Percentiles rank a stretch among this genome's conserved stretches.
Evolutionary conservation across 2,329 filamentous ascomycete species (phyloP).

Genomic region (Orbilia oligospora): DNA sequence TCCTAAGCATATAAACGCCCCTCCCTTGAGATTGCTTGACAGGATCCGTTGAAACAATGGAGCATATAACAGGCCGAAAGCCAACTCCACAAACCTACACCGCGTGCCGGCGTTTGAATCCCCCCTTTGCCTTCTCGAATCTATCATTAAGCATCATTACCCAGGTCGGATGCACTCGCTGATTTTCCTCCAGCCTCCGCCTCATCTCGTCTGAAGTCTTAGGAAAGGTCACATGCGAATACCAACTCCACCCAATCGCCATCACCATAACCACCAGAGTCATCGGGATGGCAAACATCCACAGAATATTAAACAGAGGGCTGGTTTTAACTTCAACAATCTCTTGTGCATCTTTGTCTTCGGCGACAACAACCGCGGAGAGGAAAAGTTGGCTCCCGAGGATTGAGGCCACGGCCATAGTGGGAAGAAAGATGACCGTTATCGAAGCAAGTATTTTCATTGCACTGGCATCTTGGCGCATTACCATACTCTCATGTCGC

Average conservation of each 20-base stretch:
- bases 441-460: conserved; percentile 67
- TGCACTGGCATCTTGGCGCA: conserved; percentile 65
- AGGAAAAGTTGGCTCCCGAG: conserved; percentile 61
- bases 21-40: too few relatives aligned
- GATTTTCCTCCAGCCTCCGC: conserved; percentile 13
- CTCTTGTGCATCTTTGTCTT: background rate
- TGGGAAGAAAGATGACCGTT: conserved; percentile 67
- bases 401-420: conserved; percentile 66
- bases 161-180: conserved; percentile 15
- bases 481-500: conserved; percentile 60
- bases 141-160: background rate
- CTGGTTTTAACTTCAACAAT: conserved; percentile 5
- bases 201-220: conserved; percentile 34
- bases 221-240: conserved; percentile 34
- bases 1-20: too few relatives aligned
- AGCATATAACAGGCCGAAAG: too few relatives aligned
- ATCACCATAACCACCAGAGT: conserved; percentile 23
- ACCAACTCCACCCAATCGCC: conserved; percentile 36
- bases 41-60: too few relatives aligned
- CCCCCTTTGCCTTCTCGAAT: background rate
- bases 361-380: background rate
- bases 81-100: too few relatives aligned
- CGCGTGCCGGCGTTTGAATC: background rate
- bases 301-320: conserved; percentile 27
- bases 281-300: conserved; percentile 34